Evolutionary conservation across 495 filamentous ascomycete genomes (phyloP).

Genomic region (Penicillium subrubescens): DNA sequence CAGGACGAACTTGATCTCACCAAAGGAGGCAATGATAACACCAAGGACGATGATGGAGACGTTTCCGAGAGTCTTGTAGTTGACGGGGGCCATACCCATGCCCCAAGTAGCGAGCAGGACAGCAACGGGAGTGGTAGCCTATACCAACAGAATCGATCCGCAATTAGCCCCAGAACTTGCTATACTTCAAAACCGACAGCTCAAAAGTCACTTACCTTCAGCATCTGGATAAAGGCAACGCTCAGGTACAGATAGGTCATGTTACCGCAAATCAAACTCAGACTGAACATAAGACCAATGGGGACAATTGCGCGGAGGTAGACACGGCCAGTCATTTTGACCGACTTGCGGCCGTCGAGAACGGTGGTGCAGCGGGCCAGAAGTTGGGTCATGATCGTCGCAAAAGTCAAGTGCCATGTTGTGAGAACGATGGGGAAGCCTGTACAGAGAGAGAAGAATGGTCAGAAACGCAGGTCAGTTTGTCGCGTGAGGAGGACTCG

Average conservation of each 20-base stretch:
- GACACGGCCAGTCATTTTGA: constrained; percentile 91
- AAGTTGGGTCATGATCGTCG: constrained; percentile 87
- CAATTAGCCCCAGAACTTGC: neutral
- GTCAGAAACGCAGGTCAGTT: neutral
- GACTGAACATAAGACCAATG: constrained; percentile 89
- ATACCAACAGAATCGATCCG: neutral
- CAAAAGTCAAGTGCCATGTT: constrained; percentile 89
- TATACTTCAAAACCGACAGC: neutral
- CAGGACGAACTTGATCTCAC: constrained; percentile 89
- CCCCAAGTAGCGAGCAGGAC: constrained; percentile 84
- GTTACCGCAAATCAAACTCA: constrained; percentile 94
- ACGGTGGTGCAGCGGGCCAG: constrained; percentile 82
- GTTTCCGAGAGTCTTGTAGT: constrained; percentile 79
- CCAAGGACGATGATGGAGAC: constrained; percentile 87
- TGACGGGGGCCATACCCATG: constrained; percentile 74
- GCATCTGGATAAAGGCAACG: constrained; percentile 97
- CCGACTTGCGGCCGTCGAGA: constrained; percentile 85
- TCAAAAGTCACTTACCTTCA: constrained; percentile 64
- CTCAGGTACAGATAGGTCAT: constrained; percentile 89
- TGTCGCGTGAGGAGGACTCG: neutral
- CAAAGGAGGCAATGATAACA: constrained; percentile 86
- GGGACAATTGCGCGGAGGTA: constrained; percentile 91
- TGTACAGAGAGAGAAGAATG: neutral
- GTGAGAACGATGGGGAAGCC: constrained; percentile 69
- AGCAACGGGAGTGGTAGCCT: constrained; percentile 90